These are phyloP conservation scores for Fremontodendron californicum DNA, from an alignment of 345 rosid species.

Conservation along the genomic window DNA sequence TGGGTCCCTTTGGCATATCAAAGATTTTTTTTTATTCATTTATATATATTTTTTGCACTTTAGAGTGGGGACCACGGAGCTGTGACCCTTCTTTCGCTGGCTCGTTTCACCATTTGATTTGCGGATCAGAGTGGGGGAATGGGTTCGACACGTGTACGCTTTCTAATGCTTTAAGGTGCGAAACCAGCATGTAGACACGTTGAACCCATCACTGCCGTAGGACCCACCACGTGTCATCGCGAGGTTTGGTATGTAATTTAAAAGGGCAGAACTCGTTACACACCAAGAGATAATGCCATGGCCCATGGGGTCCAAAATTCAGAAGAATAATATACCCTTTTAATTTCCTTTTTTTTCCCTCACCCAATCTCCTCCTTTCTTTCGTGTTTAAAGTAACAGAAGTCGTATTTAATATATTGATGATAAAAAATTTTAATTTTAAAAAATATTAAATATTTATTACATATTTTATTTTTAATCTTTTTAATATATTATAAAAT, in stretches of 20 bases:
- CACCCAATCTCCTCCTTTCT: no score
- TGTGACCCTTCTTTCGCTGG: not conserved
- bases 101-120: conserved; percentile 21
- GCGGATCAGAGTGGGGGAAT: not conserved
- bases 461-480: no score
- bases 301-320: no score
- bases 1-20: conserved; percentile 27
- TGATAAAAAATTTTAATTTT: no score
- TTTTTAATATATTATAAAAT: no score
- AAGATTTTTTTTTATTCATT: not conserved
- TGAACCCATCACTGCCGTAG: not conserved
- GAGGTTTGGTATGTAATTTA: not conserved
- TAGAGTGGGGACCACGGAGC: not conserved
- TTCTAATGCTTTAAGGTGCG: conserved; percentile 14
- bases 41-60: not conserved
- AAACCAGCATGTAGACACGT: not conserved
- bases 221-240: conserved; percentile 17
- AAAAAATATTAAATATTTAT: no score
- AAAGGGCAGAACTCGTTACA: not conserved
- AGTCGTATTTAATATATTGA: no score
- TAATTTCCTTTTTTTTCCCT: no score
- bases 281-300: no score
- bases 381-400: no score
- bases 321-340: no score
- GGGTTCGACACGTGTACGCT: conserved; percentile 26